Evolutionary conservation across 2,329 filamentous ascomycete species (phyloP), one percentile per base, ranked within the genome.

Genomic region (Nectriaceae sp.): DNA sequence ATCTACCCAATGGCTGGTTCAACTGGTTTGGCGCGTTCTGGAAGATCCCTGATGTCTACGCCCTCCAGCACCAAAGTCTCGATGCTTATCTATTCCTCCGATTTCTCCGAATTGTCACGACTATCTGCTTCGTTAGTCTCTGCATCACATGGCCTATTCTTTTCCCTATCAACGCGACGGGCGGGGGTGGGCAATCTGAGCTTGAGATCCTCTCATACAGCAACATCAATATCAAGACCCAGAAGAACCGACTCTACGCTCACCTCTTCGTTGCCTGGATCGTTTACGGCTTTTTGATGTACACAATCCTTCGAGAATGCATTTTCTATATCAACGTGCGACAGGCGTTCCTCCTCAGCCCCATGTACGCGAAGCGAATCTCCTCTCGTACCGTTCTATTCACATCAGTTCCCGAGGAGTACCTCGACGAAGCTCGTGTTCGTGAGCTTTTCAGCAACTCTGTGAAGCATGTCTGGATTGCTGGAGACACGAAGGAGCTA

Each of bases 321-420:
- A 87, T 99, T 61, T 97, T 87, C 79, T 96, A 91, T 70, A 89
- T 97, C 74, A 96, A 96, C 62, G 73, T 97, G 44, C 89, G 93
- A 55, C 94, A 97, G 72, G 93, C 93, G 1, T 97, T 95, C 73
- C 83, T 92, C n/a, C 78, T 96, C 47, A 89, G 90, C 2, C 90
- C 89, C 1, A 77, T 88, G 42, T 93, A 96, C 64, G 82, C 90
- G 21, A 87, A 85, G 57, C 87, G 92, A 16, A 84, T 97, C 36
- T 97, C 93, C 0, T 91, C 92, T 1, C 84, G 91, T 21, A 97
- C 92, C 1, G 91, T 97, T 5, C 81, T 99, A n/a, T 96, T 96
- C 69, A 88, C 91, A 1, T 88, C 88, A 2, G 90, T 96, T 1
- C 92, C 93, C 0, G 74, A 83, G 29, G 80, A 87, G 4, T 94